Evolutionary conservation across 805 yeast genomes (phyloP).

Genomic region (Kodamaea leandrae): DNA sequence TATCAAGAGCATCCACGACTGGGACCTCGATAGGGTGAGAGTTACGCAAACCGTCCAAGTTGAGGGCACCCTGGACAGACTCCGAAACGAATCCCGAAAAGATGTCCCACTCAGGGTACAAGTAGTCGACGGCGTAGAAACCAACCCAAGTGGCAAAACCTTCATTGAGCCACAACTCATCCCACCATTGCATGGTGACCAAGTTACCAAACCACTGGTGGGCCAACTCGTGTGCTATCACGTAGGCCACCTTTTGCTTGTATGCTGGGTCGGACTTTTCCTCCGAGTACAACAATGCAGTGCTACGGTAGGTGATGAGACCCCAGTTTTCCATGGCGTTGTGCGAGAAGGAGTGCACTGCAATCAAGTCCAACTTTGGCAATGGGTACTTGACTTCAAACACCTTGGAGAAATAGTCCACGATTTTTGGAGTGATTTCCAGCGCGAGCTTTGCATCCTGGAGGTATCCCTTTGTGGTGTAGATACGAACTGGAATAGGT

Average conservation of each 20-base stretch:
- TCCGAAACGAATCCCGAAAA: constrained; percentile 55
- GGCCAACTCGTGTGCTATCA: constrained; percentile 81
- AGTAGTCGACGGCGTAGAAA: constrained; percentile 61
- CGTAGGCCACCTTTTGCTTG: constrained; percentile 75
- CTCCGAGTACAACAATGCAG: constrained; percentile 48
- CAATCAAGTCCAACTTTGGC: constrained; percentile 77
- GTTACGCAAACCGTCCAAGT: constrained; percentile 54
- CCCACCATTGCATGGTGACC: constrained; percentile 95
- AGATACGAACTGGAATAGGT: constrained; percentile 49
- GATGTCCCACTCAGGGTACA: constrained; percentile 81
- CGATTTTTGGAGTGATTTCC: constrained; percentile 46
- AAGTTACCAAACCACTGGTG: constrained; percentile 92
- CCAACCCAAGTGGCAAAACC: constrained; percentile 91
- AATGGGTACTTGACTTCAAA: constrained; percentile 63
- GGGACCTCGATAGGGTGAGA: constrained; percentile 85
- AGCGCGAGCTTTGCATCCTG: constrained; percentile 49
- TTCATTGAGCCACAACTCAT: constrained; percentile 85
- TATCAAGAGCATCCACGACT: constrained; percentile 73
- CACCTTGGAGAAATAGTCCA: constrained; percentile 47
- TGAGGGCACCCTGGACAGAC: constrained; percentile 49
- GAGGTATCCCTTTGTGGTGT: constrained; percentile 50
- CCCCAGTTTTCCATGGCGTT: constrained; percentile 96
- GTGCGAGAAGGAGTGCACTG: constrained; percentile 75
- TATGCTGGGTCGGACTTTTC: constrained; percentile 46
- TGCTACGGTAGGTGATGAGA: constrained; percentile 61